Conservation (phyloP, 495 filamentous ascomycete genomes). For the Haplographium delicatum region DNA sequence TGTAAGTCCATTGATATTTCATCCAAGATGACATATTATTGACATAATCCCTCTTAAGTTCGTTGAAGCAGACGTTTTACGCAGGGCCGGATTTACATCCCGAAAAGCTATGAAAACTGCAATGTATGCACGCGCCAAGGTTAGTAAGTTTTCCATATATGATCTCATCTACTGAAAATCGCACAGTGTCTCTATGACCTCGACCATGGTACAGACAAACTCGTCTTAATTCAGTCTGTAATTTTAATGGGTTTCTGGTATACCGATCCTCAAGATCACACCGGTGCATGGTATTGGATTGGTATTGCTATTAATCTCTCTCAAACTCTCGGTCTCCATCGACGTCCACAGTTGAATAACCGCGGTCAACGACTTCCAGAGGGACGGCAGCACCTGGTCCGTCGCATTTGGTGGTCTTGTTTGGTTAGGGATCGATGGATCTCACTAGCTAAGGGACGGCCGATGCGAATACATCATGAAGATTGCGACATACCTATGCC, state of each 20-base stretch:
- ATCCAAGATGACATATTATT: neutral
- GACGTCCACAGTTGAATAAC: slow-evolving; percentile 64
- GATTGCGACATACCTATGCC: slow-evolving; percentile 86
- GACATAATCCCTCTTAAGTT: slow-evolving; percentile 19
- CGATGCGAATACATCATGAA: slow-evolving; percentile 77
- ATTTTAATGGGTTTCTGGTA: slow-evolving; percentile 38
- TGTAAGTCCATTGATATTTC: slow-evolving; percentile 18
- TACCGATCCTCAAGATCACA: slow-evolving; percentile 33
- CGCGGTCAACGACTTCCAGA: slow-evolving; percentile 61
- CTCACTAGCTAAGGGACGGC: slow-evolving; percentile 79
- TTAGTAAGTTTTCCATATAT: slow-evolving; percentile 3
- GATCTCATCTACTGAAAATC: neutral
- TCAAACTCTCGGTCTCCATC: slow-evolving; percentile 74
- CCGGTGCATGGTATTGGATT: slow-evolving; percentile 72
- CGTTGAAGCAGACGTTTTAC: slow-evolving; percentile 25
- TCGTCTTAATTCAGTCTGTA: slow-evolving; percentile 34
- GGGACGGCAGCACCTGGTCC: slow-evolving; percentile 59
- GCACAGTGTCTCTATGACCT: slow-evolving; percentile 34
- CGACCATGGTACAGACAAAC: slow-evolving; percentile 31
- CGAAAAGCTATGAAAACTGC: slow-evolving; percentile 35
- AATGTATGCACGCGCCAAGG: slow-evolving; percentile 37
- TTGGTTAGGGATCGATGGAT: slow-evolving; percentile 83
- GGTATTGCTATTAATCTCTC: slow-evolving; percentile 73
- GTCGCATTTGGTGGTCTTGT: slow-evolving; percentile 83
- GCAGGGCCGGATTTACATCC: slow-evolving; percentile 31